Evolutionary conservation across 2,329 filamentous ascomycete genomes (phyloP).

Genomic region (Juglanconis juglandina): DNA sequence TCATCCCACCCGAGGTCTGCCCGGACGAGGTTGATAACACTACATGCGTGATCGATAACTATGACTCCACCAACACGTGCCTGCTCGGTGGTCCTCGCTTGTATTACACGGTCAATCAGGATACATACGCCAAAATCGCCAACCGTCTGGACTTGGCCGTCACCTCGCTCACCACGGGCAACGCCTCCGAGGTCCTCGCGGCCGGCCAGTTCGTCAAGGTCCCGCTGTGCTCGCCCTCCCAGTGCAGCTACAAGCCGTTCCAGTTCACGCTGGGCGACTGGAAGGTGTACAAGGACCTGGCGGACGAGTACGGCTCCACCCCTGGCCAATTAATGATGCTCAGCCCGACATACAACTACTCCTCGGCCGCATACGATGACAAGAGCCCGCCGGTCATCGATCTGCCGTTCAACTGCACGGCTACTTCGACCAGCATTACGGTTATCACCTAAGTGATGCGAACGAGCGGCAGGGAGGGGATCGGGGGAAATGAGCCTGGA

Average conservation of each 20-base stretch:
- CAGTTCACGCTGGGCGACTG: not conserved
- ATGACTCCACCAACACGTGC: constrained; percentile 4
- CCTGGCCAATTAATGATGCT: constrained; percentile 1
- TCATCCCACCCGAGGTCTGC: constrained; percentile 5
- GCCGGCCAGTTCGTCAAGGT: constrained; percentile 8
- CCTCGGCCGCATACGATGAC: not conserved
- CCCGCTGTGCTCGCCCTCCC: not conserved
- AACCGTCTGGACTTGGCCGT: constrained; percentile 5
- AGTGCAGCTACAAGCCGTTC: constrained; percentile 3
- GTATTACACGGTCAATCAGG: constrained; percentile 5
- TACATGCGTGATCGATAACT: constrained; percentile 3
- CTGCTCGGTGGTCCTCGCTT: constrained; percentile 1
- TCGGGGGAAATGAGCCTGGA: no score
- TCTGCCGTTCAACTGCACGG: not conserved
- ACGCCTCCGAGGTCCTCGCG: not conserved
- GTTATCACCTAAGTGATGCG: not conserved
- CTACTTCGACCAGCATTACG: not conserved
- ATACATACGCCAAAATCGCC: constrained; percentile 6
- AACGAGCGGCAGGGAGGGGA: not conserved
- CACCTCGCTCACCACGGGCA: not conserved
- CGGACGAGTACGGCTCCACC: constrained; percentile 2
- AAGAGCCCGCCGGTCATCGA: not conserved
- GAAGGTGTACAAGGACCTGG: constrained; percentile 10
- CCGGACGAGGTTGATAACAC: constrained; percentile 8
- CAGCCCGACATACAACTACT: not conserved